These are phyloP conservation scores for Daldinia childiae DNA, from an alignment of 495 filamentous ascomycete species.

Conservation along the genomic window DNA sequence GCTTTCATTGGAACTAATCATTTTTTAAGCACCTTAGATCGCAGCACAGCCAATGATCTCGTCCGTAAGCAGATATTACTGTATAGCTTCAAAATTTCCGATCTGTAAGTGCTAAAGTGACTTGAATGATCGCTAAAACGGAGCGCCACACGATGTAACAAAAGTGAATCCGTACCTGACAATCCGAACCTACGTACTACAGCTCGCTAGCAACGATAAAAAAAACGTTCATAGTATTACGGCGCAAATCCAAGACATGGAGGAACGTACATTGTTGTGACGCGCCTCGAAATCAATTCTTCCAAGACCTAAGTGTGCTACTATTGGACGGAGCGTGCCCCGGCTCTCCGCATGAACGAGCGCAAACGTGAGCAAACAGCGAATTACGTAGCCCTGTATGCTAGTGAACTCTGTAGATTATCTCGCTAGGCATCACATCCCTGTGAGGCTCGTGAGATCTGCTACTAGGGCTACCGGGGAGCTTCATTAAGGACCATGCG, in stretches of 20 bases:
- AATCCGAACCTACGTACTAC: constrained; percentile 25
- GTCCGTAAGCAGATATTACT: neutral
- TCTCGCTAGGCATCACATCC: constrained; percentile 3
- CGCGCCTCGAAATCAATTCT: constrained; percentile 34
- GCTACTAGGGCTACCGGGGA: neutral
- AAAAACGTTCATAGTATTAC: constrained; percentile 39
- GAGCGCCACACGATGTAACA: constrained; percentile 11
- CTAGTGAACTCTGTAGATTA: neutral
- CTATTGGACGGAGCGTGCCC: constrained; percentile 8
- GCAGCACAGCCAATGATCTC: neutral
- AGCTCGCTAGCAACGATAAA: constrained; percentile 29
- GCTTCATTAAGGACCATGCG: neutral
- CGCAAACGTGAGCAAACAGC: constrained; percentile 40
- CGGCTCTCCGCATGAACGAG: constrained; percentile 39
- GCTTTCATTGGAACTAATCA: neutral
- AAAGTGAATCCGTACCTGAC: constrained; percentile 35
- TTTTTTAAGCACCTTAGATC: neutral
- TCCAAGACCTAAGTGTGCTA: constrained; percentile 24
- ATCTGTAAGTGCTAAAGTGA: constrained; percentile 26
- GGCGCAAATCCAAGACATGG: constrained; percentile 37
- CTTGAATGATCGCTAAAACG: constrained; percentile 26
- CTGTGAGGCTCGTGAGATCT: constrained; percentile 2
- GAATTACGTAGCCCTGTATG: constrained; percentile 1
- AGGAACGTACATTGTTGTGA: constrained; percentile 20
- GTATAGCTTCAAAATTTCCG: constrained; percentile 16